A percentile compares a stretch with the other conserved stretches of the same genome.
Conservation (phyloP, 179 eudicot genomes). For the Silene coronaria region DNA sequence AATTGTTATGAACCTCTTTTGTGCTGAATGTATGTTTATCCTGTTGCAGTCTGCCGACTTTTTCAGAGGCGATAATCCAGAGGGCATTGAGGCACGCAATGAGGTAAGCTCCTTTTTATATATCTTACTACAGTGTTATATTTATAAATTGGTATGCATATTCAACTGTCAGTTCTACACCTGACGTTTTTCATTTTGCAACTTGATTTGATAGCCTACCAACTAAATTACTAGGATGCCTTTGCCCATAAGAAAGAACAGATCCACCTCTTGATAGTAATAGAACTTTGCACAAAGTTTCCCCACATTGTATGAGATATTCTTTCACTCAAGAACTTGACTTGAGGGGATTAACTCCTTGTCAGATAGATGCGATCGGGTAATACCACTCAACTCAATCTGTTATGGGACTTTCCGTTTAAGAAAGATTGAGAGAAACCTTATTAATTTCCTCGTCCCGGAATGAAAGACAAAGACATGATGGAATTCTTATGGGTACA, state of each 20-base stretch:
- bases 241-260: too few species aligned
- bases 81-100: slow-evolving; percentile 96
- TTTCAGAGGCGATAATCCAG: slow-evolving; percentile 94
- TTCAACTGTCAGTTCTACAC: neutral
- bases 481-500: neutral
- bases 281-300: too few species aligned
- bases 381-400: too few species aligned
- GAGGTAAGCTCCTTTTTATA: slow-evolving; percentile 51
- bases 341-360: too few species aligned
- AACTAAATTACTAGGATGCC: too few species aligned
- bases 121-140: neutral
- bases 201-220: neutral
- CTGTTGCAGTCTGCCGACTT: slow-evolving; percentile 80
- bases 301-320: too few species aligned
- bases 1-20: neutral
- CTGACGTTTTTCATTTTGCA: neutral
- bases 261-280: too few species aligned
- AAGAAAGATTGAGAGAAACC: too few species aligned
- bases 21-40: slow-evolving; percentile 15
- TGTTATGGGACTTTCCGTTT: too few species aligned
- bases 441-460: neutral
- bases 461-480: neutral
- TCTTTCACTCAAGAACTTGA: too few species aligned
- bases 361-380: too few species aligned
- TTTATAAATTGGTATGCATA: neutral